These are phyloP conservation scores for Nemophila menziesii DNA, from an alignment of 257 asterid genomes.

Conservation along the genomic window DNA sequence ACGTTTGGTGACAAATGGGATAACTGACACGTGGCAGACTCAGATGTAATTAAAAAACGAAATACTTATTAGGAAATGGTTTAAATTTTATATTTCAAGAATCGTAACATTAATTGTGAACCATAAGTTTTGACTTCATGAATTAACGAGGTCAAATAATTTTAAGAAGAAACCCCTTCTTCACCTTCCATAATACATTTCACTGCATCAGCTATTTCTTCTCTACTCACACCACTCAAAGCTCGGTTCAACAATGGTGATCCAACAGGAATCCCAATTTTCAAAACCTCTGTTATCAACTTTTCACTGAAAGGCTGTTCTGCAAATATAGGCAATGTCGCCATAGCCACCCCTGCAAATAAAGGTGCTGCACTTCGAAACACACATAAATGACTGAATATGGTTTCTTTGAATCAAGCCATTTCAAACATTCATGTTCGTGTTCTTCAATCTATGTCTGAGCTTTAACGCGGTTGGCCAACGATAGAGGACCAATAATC, in stretches of 20 bases:
- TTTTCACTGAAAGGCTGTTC: conserved; percentile 44
- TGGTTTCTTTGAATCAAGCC: conserved; percentile 43
- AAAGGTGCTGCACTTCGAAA: conserved; percentile 46
- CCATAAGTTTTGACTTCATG: no score
- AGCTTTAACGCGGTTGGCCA: conserved; percentile 7
- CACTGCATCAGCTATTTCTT: conserved; percentile 22
- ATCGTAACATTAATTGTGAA: no score
- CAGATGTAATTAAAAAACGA: no score
- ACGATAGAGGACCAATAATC: conserved; percentile 32
- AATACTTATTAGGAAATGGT: no score
- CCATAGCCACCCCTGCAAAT: conserved; percentile 36
- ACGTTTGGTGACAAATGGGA: no score
- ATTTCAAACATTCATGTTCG: conserved; percentile 34
- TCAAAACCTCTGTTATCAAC: conserved; percentile 24
- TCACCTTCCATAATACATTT: conserved; percentile 8
- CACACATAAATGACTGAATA: conserved; percentile 48
- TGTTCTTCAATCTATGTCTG: conserved; percentile 13
- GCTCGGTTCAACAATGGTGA: conserved; percentile 10
- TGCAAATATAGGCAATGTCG: conserved; percentile 41
- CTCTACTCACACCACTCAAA: conserved; percentile 14
- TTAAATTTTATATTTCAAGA: no score
- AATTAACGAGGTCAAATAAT: no score
- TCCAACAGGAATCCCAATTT: conserved; percentile 33
- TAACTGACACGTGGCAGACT: no score
- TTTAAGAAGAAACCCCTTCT: no score